Evolutionary conservation across 1,139 yeast species (phyloP).

Genomic region (Candida sanyaensis): DNA sequence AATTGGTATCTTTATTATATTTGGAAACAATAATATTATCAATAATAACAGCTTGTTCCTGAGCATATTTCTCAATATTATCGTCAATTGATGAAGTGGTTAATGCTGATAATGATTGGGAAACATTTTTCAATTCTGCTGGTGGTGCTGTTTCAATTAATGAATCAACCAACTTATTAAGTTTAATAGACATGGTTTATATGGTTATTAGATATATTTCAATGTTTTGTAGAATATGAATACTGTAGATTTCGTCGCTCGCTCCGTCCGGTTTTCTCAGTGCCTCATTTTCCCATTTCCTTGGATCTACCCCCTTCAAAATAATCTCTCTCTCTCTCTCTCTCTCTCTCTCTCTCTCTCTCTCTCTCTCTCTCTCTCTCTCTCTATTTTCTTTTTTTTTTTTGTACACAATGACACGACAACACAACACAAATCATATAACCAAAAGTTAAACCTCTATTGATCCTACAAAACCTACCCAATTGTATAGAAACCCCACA

Average conservation of each 20-base stretch:
- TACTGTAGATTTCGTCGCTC: not conserved
- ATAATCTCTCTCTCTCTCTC: not conserved
- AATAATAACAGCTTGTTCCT: conserved; percentile 29
- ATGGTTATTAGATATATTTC: not conserved
- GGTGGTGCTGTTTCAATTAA: conserved; percentile 44
- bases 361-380: too few species aligned
- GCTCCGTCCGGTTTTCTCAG: not conserved
- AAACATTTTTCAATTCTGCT: conserved; percentile 38
- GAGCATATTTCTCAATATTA: conserved; percentile 32
- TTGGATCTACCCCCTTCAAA: not conserved
- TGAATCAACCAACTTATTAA: conserved; percentile 30
- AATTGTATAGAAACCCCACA: too few species aligned
- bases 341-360: too few species aligned
- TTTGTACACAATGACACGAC: not conserved
- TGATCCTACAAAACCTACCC: too few species aligned
- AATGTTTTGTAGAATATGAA: not conserved
- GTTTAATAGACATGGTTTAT: conserved; percentile 20
- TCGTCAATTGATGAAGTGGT: conserved; percentile 24
- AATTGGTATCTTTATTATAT: conserved; percentile 30
- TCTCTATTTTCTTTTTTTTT: too few species aligned
- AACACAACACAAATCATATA: too few species aligned
- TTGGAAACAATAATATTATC: conserved; percentile 29
- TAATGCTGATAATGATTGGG: conserved; percentile 22
- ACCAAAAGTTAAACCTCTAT: too few species aligned
- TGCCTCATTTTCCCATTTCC: too few species aligned